Base-by-base conservation (phyloP, 768 basidiomycete species). In the Mycena leptocephala region DNA sequence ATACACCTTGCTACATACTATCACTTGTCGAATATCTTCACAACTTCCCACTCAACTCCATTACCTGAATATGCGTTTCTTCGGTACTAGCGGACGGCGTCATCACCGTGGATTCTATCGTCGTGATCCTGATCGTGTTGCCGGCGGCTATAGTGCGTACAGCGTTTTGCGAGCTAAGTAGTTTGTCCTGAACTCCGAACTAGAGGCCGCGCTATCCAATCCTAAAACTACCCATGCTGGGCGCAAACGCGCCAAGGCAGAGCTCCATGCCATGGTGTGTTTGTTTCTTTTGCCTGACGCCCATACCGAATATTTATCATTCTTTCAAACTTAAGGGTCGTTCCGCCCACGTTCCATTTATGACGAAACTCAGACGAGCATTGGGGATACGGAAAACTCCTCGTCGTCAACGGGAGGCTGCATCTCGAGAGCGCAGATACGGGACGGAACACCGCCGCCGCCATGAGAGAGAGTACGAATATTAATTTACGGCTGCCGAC, bases 341-440 rank as follows among this genome's bases (percentile, higher is more conserved):
- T 48, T 85, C 84, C 20, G 79, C 88, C 22, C 89, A 90, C 79
- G 88, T 91, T 51, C 84, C 89, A 20, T 79, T 92, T 68, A 86
- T 90, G 88, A 90, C 89, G 55, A 89, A 85, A 80, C 82, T 92
- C 78, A 90, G 88, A 78, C 89, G 88, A 35, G 82, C 88, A 0
- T 80, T 92, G n/a, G 91, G 90, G 9, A 90, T 91, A 51, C 87
- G 86, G 16, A 89, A 87, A 64, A 86, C 87, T 14, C 87, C 88
- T 43, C 87, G 85, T 18, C 80, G 81, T 5, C 55, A 76, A 56
- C 74, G 76, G 10, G 35, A 70, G 14, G 62, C 24, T 5, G 51
- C 55, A 18, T 2, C 24, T 10, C 26, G 75, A 69, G 56, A 30
- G 65, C 37, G 33, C 51, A 24, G 35, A 6, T 64, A 64, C 20